phyloP scores from a whole-genome alignment of 108 stramenopile species.

The Skeletonema tropicum region DNA sequence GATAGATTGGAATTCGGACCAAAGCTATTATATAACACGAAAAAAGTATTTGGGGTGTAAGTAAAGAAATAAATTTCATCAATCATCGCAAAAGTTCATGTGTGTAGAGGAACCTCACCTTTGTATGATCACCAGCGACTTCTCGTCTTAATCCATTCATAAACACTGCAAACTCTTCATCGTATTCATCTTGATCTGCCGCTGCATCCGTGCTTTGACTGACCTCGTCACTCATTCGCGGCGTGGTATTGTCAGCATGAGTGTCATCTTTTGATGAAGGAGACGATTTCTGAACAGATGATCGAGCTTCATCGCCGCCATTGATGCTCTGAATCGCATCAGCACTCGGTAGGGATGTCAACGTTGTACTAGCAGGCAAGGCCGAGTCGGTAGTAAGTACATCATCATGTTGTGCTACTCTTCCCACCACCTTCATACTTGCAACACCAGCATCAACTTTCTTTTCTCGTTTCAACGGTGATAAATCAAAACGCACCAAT shows the following conservation, averaged over 20 bases:
- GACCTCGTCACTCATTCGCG: background rate
- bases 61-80: background rate
- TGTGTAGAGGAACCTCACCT: conserved; percentile 9
- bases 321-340: no score
- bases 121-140: conserved; percentile 47
- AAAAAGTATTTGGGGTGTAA: background rate
- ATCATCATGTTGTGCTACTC: background rate
- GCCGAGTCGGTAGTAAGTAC: background rate
- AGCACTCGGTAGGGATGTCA: no score
- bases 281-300: background rate
- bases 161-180: conserved; percentile 40
- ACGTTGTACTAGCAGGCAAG: background rate
- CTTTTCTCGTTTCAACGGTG: background rate
- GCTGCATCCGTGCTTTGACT: background rate
- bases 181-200: conserved; percentile 7
- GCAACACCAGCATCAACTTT: background rate
- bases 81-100: background rate
- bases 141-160: conserved; percentile 39
- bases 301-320: background rate
- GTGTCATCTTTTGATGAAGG: background rate
- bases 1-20: conserved; percentile 48
- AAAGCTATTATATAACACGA: conserved; percentile 26
- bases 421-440: background rate
- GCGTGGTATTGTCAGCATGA: background rate
- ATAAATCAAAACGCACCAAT: conserved; percentile 17